phyloP scores from a whole-genome alignment of 2,329 filamentous ascomycete genomes.

The Botrytis byssoidea region DNA sequence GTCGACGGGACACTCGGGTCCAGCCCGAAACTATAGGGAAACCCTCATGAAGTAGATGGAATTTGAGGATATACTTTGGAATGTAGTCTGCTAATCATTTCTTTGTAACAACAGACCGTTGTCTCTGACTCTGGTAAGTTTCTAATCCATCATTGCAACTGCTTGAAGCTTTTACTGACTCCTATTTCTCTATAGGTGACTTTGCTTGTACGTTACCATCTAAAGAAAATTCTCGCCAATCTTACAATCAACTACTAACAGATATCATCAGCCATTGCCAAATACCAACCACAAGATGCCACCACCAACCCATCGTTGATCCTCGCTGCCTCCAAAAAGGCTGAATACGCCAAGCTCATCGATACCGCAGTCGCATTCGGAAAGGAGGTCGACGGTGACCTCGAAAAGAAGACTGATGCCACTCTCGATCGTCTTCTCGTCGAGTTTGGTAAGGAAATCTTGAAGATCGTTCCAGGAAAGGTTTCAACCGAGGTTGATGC shows the following conservation, averaged over 20 bases:
- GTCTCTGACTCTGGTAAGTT: conserved; percentile 91
- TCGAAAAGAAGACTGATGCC: conserved; percentile 83
- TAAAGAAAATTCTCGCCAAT: conserved; percentile 15
- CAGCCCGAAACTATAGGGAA: background rate
- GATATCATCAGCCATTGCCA: conserved; percentile 72
- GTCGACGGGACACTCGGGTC: conserved; percentile 8
- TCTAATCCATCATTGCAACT: conserved; percentile 19
- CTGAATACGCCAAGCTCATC: conserved; percentile 91
- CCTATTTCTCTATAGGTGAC: conserved; percentile 55
- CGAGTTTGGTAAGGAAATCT: conserved; percentile 96
- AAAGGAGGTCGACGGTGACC: conserved; percentile 67
- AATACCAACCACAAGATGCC: conserved; percentile 99
- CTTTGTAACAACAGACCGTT: conserved; percentile 63
- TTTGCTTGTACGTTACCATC: conserved; percentile 65
- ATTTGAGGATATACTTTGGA: conserved; percentile 6
- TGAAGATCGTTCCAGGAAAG: conserved; percentile 95
- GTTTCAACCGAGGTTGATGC: conserved; percentile 99
- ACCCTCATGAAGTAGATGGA: background rate
- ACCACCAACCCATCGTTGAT: conserved; percentile 99
- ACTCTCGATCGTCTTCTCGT: conserved; percentile 93
- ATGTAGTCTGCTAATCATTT: conserved; percentile 19
- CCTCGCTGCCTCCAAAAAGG: conserved; percentile 96
- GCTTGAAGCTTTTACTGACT: conserved; percentile 24
- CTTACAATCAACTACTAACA: conserved; percentile 21
- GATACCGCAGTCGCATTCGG: conserved; percentile 81